These are phyloP conservation scores for Cytospora piceae DNA, from an alignment of 2,329 filamentous ascomycete genomes.

Conservation along the genomic window DNA sequence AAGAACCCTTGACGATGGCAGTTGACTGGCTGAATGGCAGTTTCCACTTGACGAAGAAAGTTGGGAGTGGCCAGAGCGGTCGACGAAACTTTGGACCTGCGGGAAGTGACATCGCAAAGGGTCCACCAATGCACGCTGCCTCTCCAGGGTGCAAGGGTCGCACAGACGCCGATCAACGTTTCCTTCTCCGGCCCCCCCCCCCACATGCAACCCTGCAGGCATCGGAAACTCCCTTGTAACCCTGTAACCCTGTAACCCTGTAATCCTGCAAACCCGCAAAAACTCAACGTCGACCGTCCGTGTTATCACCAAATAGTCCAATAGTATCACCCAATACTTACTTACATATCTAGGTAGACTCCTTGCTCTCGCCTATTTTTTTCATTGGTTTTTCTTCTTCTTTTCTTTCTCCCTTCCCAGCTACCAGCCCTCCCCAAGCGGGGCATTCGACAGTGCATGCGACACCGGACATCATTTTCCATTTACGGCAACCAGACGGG, in stretches of 20 bases:
- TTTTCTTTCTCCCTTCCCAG: no score
- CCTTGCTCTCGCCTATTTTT: background rate
- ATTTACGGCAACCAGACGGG: no score
- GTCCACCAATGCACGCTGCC: slow-evolving; percentile 4
- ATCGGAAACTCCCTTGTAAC: background rate
- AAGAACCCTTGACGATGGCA: background rate
- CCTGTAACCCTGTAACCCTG: background rate
- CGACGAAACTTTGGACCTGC: slow-evolving; percentile 11
- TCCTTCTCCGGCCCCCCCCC: slow-evolving; percentile 2
- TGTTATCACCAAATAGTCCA: background rate
- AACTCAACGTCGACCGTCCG: background rate
- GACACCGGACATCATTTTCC: no score
- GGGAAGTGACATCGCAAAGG: slow-evolving; percentile 16
- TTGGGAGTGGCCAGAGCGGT: slow-evolving; percentile 19
- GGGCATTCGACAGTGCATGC: background rate
- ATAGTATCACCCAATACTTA: background rate
- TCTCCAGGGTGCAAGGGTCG: slow-evolving; percentile 7
- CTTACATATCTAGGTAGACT: background rate
- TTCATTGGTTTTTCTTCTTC: background rate
- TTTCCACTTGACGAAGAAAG: slow-evolving; percentile 8
- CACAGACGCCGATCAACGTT: slow-evolving; percentile 14
- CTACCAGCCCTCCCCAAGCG: no score
- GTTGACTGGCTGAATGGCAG: background rate
- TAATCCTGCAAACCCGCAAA: no score
- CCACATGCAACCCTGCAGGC: slow-evolving; percentile 1